Evolutionary conservation across 495 filamentous ascomycete species (phyloP).

Genomic region (Thozetella sp.): DNA sequence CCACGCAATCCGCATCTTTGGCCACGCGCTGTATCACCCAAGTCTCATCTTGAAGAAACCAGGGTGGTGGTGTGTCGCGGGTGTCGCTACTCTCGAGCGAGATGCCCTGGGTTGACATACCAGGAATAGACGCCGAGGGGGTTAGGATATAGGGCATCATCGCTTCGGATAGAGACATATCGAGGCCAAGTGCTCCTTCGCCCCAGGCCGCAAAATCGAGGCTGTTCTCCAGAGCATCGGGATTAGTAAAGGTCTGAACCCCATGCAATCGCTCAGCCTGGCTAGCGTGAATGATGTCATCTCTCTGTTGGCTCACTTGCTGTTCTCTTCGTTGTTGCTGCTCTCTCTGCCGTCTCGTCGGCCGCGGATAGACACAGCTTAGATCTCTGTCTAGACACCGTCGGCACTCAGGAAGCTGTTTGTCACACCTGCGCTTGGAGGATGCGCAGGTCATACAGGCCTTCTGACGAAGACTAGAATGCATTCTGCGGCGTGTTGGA

Average conservation of each 20-base stretch:
- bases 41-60: constrained; percentile 4
- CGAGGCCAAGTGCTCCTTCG: background rate
- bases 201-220: background rate
- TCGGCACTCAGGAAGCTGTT: constrained; percentile 7
- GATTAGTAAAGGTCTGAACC: background rate
- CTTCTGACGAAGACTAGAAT: background rate
- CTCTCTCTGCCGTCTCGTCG: background rate
- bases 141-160: background rate
- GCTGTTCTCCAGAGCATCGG: background rate
- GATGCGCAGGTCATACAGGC: constrained; percentile 12
- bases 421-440: constrained; percentile 16
- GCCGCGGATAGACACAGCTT: constrained; percentile 6
- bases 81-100: background rate
- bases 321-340: no score
- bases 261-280: background rate
- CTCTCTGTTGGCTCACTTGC: no score
- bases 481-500: background rate
- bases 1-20: background rate
- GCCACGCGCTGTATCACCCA: constrained; percentile 9
- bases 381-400: constrained; percentile 8
- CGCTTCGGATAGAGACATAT: background rate
- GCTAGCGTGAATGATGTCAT: no score
- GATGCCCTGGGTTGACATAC: background rate
- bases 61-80: background rate
- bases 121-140: background rate